Conservation (phyloP, 2,329 filamentous ascomycete genomes). For the Madurella mycetomatis region DNA sequence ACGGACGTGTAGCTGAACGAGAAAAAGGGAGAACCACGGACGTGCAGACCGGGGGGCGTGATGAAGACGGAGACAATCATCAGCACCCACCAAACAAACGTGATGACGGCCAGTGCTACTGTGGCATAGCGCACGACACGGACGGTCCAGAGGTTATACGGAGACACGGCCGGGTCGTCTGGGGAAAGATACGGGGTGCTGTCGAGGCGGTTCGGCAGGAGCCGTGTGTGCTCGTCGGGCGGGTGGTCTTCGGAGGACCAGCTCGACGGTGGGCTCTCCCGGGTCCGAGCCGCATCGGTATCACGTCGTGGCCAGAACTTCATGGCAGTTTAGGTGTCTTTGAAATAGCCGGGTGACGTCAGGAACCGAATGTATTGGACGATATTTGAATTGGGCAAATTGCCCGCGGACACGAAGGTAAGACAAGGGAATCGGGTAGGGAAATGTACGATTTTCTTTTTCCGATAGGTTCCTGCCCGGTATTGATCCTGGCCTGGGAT, state of each 20-base stretch:
- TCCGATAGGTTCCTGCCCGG: too few relatives aligned
- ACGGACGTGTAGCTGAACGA: constrained; percentile 79
- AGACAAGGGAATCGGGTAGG: too few relatives aligned
- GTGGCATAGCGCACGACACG: constrained; percentile 75
- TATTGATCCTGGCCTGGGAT: too few relatives aligned
- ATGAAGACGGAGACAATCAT: constrained; percentile 87
- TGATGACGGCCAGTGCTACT: constrained; percentile 67
- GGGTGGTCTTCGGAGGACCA: constrained; percentile 23
- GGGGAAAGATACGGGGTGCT: constrained; percentile 61
- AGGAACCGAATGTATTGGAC: not conserved
- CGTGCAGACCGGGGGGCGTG: constrained; percentile 80
- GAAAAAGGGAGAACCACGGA: constrained; percentile 87
- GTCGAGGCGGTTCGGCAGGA: constrained; percentile 65
- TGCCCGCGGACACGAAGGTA: too few relatives aligned
- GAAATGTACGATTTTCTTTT: too few relatives aligned
- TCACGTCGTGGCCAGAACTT: constrained; percentile 9
- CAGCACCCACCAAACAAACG: constrained; percentile 88
- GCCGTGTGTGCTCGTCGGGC: constrained; percentile 54
- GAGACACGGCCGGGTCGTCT: constrained; percentile 80
- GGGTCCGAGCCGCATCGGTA: constrained; percentile 1
- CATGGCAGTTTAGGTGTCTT: not conserved
- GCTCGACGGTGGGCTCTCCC: not conserved
- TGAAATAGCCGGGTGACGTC: not conserved
- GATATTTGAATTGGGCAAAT: too few relatives aligned
- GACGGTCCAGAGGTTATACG: constrained; percentile 92